Evolutionary conservation across 176 grass and related monocot genomes (phyloP), one percentile per base, ranked within the genome.

Genomic region (Carex parvula): DNA sequence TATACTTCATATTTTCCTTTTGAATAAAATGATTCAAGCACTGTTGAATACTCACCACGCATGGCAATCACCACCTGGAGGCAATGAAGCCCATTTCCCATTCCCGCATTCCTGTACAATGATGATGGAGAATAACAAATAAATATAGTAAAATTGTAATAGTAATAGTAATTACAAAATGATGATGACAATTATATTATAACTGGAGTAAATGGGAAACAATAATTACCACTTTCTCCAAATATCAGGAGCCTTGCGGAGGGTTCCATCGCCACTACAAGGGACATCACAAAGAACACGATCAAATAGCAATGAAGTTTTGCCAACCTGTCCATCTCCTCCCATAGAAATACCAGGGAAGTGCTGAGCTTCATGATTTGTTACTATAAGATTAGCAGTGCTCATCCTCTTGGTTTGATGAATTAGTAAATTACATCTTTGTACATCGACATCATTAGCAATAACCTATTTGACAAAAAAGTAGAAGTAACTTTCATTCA

Each of bases 331-430:
- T 62, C 70, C 81, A 50, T 89, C 88, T 60, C 70, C 67, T 63
- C 79, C 83, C 42, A 91, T 76, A 69, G 72, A 86, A 89, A 88
- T 93, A 75, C 91, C 86, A 64, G 96, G 96, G 84, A 98, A 93
- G 81, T 98, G 92, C 69, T 98, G 93, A 32, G 96, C 96, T 89
- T 98, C 96, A 81, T 98, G 93, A 84, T 95, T 98, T 84, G 96
- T 98, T 80, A 98, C 96, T 66, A 98, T 89, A 80, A 98, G 80
- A 83, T 98, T 98, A 42, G 96, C 91, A 85, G 93, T 98, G 80
- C 86, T 93, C 96, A 98, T 98, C 89, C 96, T 93, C 76, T 98
- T 98, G 53, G 96, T 98, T 70, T 98, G 96, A 84, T 98, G 96
- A 79, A 95, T 98, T 59, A 98, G 92, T 81, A 98, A 93, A 83